Evolutionary conservation across 2,329 filamentous ascomycete species (phyloP).

Genomic region (Fusarium protoensiforme): DNA sequence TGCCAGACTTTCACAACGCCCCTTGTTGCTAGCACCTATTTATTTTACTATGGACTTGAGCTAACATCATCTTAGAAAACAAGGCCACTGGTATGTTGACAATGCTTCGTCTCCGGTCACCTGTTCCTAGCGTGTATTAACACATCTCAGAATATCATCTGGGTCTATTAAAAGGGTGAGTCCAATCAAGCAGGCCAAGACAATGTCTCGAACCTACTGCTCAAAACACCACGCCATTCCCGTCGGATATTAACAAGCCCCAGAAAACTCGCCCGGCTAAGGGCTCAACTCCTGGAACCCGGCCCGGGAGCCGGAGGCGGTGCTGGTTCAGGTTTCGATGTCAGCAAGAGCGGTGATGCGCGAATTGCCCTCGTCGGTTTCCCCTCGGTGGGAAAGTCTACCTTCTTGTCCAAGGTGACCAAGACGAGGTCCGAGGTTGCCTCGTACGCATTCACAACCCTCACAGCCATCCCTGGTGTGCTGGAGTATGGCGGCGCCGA

Average conservation of each 20-base stretch:
- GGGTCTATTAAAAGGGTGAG: conserved; percentile 94
- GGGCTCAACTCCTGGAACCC: conserved; percentile 94
- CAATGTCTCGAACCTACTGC: not conserved
- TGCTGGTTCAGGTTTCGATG: conserved; percentile 87
- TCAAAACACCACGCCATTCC: not conserved
- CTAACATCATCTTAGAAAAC: conserved; percentile 74
- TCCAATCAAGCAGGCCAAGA: not conserved
- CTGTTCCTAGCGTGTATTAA: conserved; percentile 24
- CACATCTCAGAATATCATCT: conserved; percentile 86
- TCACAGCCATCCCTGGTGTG: conserved; percentile 97
- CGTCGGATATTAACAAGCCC: conserved; percentile 4
- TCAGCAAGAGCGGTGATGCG: conserved; percentile 96
- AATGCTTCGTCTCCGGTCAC: not conserved
- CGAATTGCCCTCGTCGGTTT: conserved; percentile 98
- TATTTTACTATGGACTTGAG: not conserved
- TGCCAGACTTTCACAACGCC: not conserved
- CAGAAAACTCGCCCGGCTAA: conserved; percentile 94
- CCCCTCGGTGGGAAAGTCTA: conserved; percentile 98
- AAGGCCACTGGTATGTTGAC: conserved; percentile 89
- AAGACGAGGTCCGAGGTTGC: conserved; percentile 97
- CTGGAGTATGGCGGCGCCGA: conserved; percentile 98
- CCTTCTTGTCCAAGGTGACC: conserved; percentile 98
- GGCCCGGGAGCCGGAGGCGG: conserved; percentile 81
- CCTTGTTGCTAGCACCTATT: not conserved
- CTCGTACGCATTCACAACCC: conserved; percentile 95